Evolutionary conservation across 1,139 yeast species (phyloP).

Genomic region (Protomyces gravidus): DNA sequence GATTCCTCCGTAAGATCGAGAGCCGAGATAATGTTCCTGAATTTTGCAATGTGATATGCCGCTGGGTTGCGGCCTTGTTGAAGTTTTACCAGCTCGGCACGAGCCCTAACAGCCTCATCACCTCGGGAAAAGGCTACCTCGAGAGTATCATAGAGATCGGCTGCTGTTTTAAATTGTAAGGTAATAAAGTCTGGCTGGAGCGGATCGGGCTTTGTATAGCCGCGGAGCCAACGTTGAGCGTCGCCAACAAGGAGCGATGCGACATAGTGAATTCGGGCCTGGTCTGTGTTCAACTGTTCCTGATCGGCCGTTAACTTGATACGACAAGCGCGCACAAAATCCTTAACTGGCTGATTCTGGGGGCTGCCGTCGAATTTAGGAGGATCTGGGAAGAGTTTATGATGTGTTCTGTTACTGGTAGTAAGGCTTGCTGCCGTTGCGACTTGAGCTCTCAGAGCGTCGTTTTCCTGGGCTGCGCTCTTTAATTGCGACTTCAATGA

Average conservation of each 20-base stretch:
- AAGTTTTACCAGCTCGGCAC: neutral
- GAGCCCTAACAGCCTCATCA: neutral
- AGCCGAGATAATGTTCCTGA: neutral
- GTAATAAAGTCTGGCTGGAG: neutral
- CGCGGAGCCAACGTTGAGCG: neutral
- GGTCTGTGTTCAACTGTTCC: neutral
- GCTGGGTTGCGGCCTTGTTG: neutral
- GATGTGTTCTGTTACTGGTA: no score
- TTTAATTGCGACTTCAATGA: no score
- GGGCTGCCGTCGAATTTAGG: neutral
- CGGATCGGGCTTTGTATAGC: neutral
- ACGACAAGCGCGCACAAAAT: neutral
- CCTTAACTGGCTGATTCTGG: neutral
- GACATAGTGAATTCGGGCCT: neutral
- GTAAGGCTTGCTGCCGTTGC: no score
- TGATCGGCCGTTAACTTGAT: neutral
- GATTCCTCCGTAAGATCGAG: neutral
- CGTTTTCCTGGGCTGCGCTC: no score
- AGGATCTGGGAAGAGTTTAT: neutral
- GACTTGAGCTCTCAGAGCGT: no score
- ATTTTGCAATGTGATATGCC: neutral
- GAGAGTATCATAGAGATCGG: neutral
- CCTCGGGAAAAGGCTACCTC: neutral
- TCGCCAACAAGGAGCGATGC: neutral
- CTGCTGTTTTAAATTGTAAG: neutral